These are phyloP conservation scores for Globisporangium recalcitrans DNA, from an alignment of 352 stramenopile genomes.

Conservation along the genomic window DNA sequence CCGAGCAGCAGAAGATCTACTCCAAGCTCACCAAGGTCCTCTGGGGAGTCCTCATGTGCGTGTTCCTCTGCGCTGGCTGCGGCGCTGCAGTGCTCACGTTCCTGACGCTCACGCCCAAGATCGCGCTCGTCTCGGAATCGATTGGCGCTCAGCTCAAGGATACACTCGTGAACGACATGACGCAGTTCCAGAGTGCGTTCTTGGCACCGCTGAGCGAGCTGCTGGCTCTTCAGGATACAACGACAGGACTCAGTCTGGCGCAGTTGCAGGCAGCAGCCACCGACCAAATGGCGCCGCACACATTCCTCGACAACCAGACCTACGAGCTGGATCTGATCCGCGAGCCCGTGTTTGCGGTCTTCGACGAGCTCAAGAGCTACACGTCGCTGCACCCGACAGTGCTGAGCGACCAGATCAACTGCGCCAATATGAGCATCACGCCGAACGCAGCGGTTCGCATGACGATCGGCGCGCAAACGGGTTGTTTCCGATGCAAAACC, in stretches of 20 bases:
- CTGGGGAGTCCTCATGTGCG: constrained; percentile 30
- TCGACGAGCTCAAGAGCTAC: constrained; percentile 29
- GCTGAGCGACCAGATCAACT: constrained; percentile 27
- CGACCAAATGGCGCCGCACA: constrained; percentile 26
- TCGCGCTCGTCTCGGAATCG: constrained; percentile 25
- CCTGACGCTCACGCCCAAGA: constrained; percentile 26
- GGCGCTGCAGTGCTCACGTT: constrained; percentile 27
- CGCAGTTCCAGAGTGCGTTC: constrained; percentile 33
- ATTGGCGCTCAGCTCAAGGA: constrained; percentile 22
- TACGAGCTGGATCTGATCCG: constrained; percentile 27
- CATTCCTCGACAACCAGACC: constrained; percentile 46
- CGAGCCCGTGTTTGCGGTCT: constrained; percentile 34
- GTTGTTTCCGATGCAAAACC: constrained; percentile 62
- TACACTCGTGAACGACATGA: constrained; percentile 26
- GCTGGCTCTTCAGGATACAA: constrained; percentile 4
- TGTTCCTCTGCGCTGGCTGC: constrained; percentile 23
- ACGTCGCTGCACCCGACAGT: constrained; percentile 49
- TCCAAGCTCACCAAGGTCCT: constrained; percentile 40
- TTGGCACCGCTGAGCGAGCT: constrained; percentile 31
- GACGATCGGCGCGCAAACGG: constrained; percentile 41
- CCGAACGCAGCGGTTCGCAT: constrained; percentile 44
- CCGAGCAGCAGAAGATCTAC: constrained; percentile 42
- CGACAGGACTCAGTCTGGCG: constrained; percentile 19
- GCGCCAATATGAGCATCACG: constrained; percentile 41
- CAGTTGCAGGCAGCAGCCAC: constrained; percentile 25